Percentiles rank a stretch among this genome's conserved stretches.
These are phyloP conservation scores for Begonia loranthoides DNA, from an alignment of 306 rosid species.

Conservation along the genomic window DNA sequence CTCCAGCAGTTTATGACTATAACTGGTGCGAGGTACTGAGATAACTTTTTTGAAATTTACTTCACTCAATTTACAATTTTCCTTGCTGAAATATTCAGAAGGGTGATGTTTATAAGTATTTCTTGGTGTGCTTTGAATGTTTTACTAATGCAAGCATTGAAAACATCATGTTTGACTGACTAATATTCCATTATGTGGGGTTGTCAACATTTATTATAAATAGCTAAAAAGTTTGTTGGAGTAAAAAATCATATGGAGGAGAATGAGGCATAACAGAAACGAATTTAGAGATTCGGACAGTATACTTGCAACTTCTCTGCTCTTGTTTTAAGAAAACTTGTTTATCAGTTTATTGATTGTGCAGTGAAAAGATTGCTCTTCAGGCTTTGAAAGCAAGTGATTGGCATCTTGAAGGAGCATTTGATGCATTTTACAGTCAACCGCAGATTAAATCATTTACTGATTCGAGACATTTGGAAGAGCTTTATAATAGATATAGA, in stretches of 20 bases:
- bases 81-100: neutral
- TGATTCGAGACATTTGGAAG: constrained; percentile 90
- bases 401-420: constrained; percentile 99
- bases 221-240: too few species aligned
- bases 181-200: too few species aligned
- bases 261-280: too few species aligned
- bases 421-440: constrained; percentile 91
- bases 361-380: constrained; percentile 80
- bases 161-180: too few species aligned
- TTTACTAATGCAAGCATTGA: too few species aligned
- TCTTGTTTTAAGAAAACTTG: neutral
- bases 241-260: too few species aligned
- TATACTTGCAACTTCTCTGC: too few species aligned
- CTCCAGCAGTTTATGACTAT: constrained; percentile 85
- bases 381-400: constrained; percentile 86
- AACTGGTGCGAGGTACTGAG: constrained; percentile 81
- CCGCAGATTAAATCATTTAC: constrained; percentile 64
- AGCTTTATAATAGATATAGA: constrained; percentile 91
- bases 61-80: constrained; percentile 1
- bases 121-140: too few species aligned
- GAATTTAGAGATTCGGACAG: too few species aligned
- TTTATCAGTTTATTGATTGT: neutral
- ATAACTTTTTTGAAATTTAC: constrained; percentile 4
- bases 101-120: too few species aligned
- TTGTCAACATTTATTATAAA: too few species aligned